These are phyloP conservation scores for Penstemon barbatus DNA, from an alignment of 257 asterid genomes.

Conservation along the genomic window DNA sequence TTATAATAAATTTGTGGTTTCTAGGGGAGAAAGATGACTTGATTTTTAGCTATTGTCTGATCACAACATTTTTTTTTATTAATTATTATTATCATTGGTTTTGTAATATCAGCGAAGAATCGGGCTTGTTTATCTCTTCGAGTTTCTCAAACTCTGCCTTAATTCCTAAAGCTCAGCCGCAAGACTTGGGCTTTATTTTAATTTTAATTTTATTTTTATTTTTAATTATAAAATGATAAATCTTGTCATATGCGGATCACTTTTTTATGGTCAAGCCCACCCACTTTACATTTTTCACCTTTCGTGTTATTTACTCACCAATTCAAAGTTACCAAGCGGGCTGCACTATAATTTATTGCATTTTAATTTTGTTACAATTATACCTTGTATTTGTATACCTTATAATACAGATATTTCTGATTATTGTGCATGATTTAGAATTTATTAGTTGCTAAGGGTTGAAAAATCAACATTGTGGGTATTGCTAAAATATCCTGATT, in stretches of 20 bases:
- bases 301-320: conserved; percentile 10
- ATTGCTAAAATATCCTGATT: too few relatives aligned
- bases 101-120: conserved; percentile 70
- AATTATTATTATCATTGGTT: conserved; percentile 34
- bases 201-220: conserved; percentile 7
- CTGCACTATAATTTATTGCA: background rate
- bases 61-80: conserved; percentile 19
- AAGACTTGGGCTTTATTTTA: conserved; percentile 42
- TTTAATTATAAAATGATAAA: conserved; percentile 11
- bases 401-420: too few relatives aligned
- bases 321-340: conserved; percentile 41
- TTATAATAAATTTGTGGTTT: too few relatives aligned
- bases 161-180: conserved; percentile 60
- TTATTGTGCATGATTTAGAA: too few relatives aligned
- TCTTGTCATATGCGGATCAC: conserved; percentile 37
- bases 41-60: conserved; percentile 51
- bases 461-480: too few relatives aligned
- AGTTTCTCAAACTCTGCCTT: conserved; percentile 41
- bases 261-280: conserved; percentile 3
- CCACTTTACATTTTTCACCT: conserved; percentile 12
- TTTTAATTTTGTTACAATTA: too few relatives aligned
- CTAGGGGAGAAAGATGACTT: conserved; percentile 25
- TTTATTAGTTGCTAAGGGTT: too few relatives aligned
- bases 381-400: too few relatives aligned
- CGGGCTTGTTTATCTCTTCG: conserved; percentile 89